phyloP scores from a whole-genome alignment of 352 stramenopile species.

The Pythium dissimile region DNA sequence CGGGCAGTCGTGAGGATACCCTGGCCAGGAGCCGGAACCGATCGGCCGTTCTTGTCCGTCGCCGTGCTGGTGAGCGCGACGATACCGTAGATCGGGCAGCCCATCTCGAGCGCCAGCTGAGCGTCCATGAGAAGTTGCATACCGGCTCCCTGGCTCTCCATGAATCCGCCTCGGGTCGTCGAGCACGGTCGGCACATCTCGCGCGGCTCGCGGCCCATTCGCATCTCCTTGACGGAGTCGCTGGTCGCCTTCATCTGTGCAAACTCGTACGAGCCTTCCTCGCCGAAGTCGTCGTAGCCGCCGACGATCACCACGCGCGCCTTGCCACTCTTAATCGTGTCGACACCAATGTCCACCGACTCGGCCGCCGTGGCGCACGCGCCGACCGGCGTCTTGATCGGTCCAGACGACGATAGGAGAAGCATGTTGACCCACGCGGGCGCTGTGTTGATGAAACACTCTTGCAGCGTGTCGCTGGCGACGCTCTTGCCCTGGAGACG shows the following conservation, averaged over 20 bases:
- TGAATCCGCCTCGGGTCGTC: slow-evolving; percentile 78
- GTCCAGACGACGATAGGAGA: slow-evolving; percentile 78
- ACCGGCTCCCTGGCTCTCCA: slow-evolving; percentile 86
- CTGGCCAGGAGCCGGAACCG: slow-evolving; percentile 78
- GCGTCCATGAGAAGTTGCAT: slow-evolving; percentile 89
- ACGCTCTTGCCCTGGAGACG: slow-evolving; percentile 67
- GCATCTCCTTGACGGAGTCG: slow-evolving; percentile 75
- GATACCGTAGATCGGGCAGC: slow-evolving; percentile 82
- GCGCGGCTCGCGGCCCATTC: slow-evolving; percentile 71
- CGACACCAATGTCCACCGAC: slow-evolving; percentile 84
- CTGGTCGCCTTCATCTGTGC: slow-evolving; percentile 89
- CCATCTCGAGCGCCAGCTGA: slow-evolving; percentile 84
- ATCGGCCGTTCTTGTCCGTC: slow-evolving; percentile 87
- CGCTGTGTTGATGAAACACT: slow-evolving; percentile 88
- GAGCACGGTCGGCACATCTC: slow-evolving; percentile 86
- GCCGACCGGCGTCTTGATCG: slow-evolving; percentile 87
- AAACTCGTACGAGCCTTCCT: slow-evolving; percentile 85
- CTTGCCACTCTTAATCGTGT: slow-evolving; percentile 88
- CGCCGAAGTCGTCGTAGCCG: slow-evolving; percentile 86
- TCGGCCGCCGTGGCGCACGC: slow-evolving; percentile 84
- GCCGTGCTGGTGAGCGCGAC: slow-evolving; percentile 82
- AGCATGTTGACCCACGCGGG: slow-evolving; percentile 91
- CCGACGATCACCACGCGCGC: slow-evolving; percentile 82
- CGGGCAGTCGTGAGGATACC: slow-evolving; percentile 84
- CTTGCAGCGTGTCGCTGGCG: slow-evolving; percentile 77